These are phyloP conservation scores for Linnemannia schmuckeri DNA, from an alignment of 192 early-diverging fungal species.

Conservation along the genomic window DNA sequence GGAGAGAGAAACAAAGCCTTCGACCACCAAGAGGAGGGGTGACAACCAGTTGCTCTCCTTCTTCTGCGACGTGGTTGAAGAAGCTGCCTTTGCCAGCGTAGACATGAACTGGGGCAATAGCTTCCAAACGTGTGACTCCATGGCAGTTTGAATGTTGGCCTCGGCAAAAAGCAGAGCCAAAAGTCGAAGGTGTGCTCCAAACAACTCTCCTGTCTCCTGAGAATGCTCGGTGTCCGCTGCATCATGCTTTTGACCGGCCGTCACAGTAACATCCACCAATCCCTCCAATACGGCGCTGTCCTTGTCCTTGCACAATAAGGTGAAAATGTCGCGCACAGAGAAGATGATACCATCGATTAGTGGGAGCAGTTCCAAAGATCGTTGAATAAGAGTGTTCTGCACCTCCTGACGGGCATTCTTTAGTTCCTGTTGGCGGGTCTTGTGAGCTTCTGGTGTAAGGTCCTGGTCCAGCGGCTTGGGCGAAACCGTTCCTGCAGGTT, in stretches of 20 bases:
- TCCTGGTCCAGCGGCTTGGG: slow-evolving; percentile 19
- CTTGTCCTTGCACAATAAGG: slow-evolving; percentile 64
- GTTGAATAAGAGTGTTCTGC: slow-evolving; percentile 28
- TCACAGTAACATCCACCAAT: slow-evolving; percentile 36
- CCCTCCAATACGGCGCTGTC: slow-evolving; percentile 30
- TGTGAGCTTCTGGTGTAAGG: neutral
- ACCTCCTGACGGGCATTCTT: slow-evolving; percentile 58
- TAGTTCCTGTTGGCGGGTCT: slow-evolving; percentile 46
- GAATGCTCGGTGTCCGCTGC: neutral
- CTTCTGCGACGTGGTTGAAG: slow-evolving; percentile 13
- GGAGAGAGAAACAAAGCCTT: slow-evolving; percentile 69
- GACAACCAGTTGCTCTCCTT: slow-evolving; percentile 66
- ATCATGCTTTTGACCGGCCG: neutral
- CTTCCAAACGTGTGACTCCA: slow-evolving; percentile 33
- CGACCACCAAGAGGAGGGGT: slow-evolving; percentile 74
- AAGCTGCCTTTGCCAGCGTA: slow-evolving; percentile 13
- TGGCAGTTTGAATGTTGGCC: slow-evolving; percentile 59
- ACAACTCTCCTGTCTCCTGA: slow-evolving; percentile 29
- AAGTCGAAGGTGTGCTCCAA: slow-evolving; percentile 64
- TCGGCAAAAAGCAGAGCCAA: slow-evolving; percentile 74
- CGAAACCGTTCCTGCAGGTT: slow-evolving; percentile 36
- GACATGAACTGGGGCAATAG: slow-evolving; percentile 44
- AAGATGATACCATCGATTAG: slow-evolving; percentile 74
- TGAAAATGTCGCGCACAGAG: slow-evolving; percentile 72
- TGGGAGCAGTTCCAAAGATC: slow-evolving; percentile 61